These are phyloP conservation scores for Echium plantagineum DNA, from an alignment of 257 asterid genomes.

Conservation along the genomic window DNA sequence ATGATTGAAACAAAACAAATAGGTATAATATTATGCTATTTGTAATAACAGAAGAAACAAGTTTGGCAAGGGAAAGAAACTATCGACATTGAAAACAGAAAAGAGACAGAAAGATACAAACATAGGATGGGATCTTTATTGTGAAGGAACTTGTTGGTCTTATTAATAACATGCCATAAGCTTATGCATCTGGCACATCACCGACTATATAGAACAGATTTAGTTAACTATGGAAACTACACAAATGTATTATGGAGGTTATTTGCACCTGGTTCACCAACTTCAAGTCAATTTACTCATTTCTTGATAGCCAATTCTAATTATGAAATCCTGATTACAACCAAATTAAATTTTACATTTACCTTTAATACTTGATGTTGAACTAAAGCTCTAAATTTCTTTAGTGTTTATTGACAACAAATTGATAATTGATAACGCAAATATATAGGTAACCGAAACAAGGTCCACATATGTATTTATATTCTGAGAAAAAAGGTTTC, in stretches of 20 bases:
- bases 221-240: not conserved
- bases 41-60: not conserved
- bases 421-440: no score
- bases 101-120: not conserved
- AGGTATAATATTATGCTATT: not conserved
- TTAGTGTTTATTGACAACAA: no score
- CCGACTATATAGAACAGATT: not conserved
- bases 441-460: no score
- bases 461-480: no score
- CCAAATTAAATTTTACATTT: not conserved
- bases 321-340: not conserved
- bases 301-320: not conserved
- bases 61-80: not conserved
- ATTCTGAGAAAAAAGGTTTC: no score
- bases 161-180: no score
- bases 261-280: not conserved
- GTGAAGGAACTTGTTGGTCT: not conserved
- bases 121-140: not conserved
- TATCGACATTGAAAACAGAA: not conserved
- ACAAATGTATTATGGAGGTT: not conserved
- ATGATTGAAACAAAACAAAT: constrained; percentile 8
- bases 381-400: no score
- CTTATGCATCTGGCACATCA: not conserved
- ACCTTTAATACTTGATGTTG: not conserved
- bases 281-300: not conserved